Evolutionary conservation across 2,329 filamentous ascomycete genomes (phyloP).

Genomic region (Colletotrichum spaethianum): DNA sequence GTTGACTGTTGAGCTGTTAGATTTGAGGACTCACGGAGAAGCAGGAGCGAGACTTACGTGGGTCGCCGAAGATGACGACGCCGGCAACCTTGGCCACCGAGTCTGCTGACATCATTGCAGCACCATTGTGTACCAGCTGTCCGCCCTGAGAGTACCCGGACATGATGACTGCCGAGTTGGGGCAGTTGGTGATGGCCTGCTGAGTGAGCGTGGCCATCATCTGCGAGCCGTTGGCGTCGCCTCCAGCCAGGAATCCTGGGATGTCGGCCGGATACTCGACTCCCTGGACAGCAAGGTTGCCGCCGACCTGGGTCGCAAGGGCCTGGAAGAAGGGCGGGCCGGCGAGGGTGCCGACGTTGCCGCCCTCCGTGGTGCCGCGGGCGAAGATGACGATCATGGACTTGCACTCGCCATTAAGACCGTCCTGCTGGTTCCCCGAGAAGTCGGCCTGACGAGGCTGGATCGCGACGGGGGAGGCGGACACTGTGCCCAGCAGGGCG

Average conservation of each 20-base stretch:
- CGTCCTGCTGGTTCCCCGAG: slow-evolving; percentile 37
- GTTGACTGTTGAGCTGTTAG: slow-evolving; percentile 18
- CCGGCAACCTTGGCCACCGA: slow-evolving; percentile 47
- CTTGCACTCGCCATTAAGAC: slow-evolving; percentile 51
- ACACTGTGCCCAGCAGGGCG: slow-evolving; percentile 34
- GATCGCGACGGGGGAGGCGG: slow-evolving; percentile 12
- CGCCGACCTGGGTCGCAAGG: slow-evolving; percentile 57
- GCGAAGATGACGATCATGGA: slow-evolving; percentile 69
- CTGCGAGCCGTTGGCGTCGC: slow-evolving; percentile 58
- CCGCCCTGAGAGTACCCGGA: slow-evolving; percentile 62
- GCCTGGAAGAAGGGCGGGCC: slow-evolving; percentile 66
- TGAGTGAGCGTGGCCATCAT: slow-evolving; percentile 52
- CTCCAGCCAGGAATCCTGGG: slow-evolving; percentile 61
- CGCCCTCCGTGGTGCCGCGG: slow-evolving; percentile 67
- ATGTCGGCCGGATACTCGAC: slow-evolving; percentile 65
- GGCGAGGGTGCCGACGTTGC: slow-evolving; percentile 64
- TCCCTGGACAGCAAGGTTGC: slow-evolving; percentile 66
- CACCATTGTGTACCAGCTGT: slow-evolving; percentile 60
- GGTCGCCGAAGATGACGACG: slow-evolving; percentile 50
- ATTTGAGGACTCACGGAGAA: slow-evolving; percentile 15
- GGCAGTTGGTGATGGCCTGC: slow-evolving; percentile 57
- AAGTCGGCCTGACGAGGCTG: slow-evolving; percentile 37
- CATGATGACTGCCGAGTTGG: slow-evolving; percentile 61
- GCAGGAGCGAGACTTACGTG: slow-evolving; percentile 12
- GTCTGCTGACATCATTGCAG: slow-evolving; percentile 53